Evolutionary conservation across 2,329 filamentous ascomycete genomes (phyloP), one percentile per base, ranked within the genome.

Genomic region (Fusarium sp.): DNA sequence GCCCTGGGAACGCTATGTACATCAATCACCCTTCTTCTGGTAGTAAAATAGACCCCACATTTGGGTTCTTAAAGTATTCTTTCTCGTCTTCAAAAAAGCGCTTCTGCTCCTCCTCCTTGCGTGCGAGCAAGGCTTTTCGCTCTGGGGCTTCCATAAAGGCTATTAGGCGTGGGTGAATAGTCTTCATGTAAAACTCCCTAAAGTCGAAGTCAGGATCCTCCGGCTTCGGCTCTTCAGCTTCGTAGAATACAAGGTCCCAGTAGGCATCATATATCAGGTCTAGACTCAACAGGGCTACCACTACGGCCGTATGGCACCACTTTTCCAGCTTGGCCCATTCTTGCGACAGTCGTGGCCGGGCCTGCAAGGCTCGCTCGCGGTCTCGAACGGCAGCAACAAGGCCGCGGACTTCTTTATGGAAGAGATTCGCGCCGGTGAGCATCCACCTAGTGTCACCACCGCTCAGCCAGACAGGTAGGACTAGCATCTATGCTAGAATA

Each of bases 281-380:
- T 11, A 47, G 60, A 47, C 34, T 38, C 14, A 54, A 18, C 10
- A 63, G 16, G 24, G 60, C 60, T 2, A 56, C 13, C 10, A 56
- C 60, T 16, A 63, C 22, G 18, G 60, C 60, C 47, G 35, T 63
- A 34, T 63, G 34, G 35, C 60, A 63, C 60, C 60, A 63, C 24
- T 7, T 20, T 34, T 63, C 60, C 18, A 16, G 13, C 24, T 63
- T 54, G 60, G 47, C 60, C 47, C 60, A 56, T 54, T 56, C 60
- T 3, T 18, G 47, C 14, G 60, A 63, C n/a, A 63, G 60, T 14
- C 16, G 45, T 56, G 60, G 47, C 47, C 35, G 60, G 11, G 22
- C 47, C 35, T 56, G 45, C 16, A 63, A 47, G 6, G 34, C 60
- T 63, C 10, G 34, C 37, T 63, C 61, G 16, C 61, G 61, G 16